Base-by-base conservation (phyloP, 2,329 filamentous ascomycete genomes). In the Alternaria dauci region DNA sequence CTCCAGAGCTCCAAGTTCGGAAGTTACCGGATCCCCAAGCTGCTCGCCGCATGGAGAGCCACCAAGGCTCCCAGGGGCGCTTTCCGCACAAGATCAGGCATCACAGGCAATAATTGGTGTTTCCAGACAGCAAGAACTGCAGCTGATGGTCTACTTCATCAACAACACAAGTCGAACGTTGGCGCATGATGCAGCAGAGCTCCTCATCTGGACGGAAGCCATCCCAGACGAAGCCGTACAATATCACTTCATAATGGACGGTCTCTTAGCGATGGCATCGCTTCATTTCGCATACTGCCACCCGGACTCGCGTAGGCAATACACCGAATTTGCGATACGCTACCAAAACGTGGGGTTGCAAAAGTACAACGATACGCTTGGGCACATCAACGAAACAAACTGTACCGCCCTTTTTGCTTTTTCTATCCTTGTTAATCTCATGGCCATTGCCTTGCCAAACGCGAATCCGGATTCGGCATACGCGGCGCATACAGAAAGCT, bases 161-260 rank as follows among this genome's bases (percentile, higher is more conserved):
- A 54, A 54, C 32, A 54, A 4, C 38, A 46, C 52, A 4, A 54
- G 52, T 38, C 52, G 41, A 54, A 54, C 52, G 23, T 3, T 54
- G 16, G 52, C 52, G 30, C 52, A 54, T 14, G 41, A 46, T n/a
- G 52, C 30, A 2, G 41, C 18, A n/a, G 55, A 58, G 3, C 55
- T 58, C 6, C 4, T 43, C 5, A 18, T 43, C 8, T 63, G 61
- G 61, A 54, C 25, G 18, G 47, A 51, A 32, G 50, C 48, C 4
- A 42, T 63, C 23, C 61, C 61, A 34, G 51, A 57, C 38, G 61
- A 63, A 28, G 61, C 61, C 34, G 41, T 25, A 4, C 47, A 41
- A 5, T 41, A 61, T 7, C 53, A 63, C 4, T 63, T 63, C 28
- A 32, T 61, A 4, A 61, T 63, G 58, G 58, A 61, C 20, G 61